Evolutionary conservation across 78 protist genomes (phyloP).

Genomic region (Parvularia atlantis): DNA sequence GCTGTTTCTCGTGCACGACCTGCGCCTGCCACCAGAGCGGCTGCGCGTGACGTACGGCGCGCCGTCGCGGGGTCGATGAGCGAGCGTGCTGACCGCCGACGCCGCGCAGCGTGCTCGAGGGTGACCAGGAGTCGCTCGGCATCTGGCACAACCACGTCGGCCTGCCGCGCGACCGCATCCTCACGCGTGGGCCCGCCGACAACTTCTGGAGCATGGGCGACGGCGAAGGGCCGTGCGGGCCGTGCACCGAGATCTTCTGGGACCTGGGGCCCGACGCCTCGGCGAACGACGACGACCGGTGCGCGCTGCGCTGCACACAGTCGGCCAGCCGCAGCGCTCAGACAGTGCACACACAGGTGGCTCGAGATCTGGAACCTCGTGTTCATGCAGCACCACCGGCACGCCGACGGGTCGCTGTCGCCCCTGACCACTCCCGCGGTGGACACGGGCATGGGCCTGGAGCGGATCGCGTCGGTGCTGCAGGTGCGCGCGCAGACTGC

Average conservation of each 20-base stretch:
- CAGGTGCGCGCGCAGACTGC: constrained; percentile 7
- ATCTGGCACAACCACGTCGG: constrained; percentile 40
- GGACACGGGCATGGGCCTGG: constrained; percentile 81
- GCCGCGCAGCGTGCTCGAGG: constrained; percentile 16
- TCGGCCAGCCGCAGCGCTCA: too few species aligned
- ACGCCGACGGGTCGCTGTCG: not conserved
- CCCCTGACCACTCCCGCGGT: constrained; percentile 33
- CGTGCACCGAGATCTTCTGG: constrained; percentile 64
- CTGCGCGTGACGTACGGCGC: constrained; percentile 12
- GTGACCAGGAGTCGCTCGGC: constrained; percentile 40
- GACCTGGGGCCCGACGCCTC: constrained; percentile 10
- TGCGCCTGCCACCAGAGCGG: constrained; percentile 27
- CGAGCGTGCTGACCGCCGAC: too few species aligned
- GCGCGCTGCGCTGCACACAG: too few species aligned
- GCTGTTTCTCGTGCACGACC: constrained; percentile 35
- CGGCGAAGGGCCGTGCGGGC: constrained; percentile 71
- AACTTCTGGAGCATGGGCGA: constrained; percentile 65
- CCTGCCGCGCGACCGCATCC: constrained; percentile 21
- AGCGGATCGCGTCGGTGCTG: constrained; percentile 55
- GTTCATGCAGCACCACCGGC: constrained; percentile 34
- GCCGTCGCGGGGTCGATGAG: too few species aligned
- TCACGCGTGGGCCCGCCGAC: constrained; percentile 11
- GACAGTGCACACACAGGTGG: too few species aligned
- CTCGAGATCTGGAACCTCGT: constrained; percentile 74
- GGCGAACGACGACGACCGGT: constrained; percentile 9